phyloP scores from a whole-genome alignment of 345 rosid genomes.

The Viola odorata region DNA sequence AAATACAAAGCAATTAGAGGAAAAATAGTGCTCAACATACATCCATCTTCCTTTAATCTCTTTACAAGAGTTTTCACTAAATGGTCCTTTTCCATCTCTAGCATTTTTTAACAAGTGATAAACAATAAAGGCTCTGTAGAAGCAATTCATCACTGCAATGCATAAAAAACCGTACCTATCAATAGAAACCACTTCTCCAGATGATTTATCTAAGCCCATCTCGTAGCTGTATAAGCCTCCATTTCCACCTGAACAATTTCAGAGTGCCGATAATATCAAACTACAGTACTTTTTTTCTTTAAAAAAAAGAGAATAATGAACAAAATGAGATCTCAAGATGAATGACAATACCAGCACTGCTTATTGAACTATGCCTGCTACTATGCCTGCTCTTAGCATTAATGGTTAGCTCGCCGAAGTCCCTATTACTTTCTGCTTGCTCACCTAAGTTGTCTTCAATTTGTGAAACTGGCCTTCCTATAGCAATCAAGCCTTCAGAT shows the following conservation, averaged over 20 bases:
- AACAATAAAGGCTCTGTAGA: no score
- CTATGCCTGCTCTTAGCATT: conserved; percentile 25
- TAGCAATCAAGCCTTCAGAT: conserved; percentile 16
- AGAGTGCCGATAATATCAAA: not conserved
- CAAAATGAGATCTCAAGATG: no score
- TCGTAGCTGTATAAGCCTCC: conserved; percentile 33
- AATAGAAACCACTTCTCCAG: conserved; percentile 35
- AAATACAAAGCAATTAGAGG: no score
- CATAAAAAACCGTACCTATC: conserved; percentile 34
- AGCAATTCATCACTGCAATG: no score
- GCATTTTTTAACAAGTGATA: no score
- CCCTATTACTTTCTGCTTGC: conserved; percentile 31
- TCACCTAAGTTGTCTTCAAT: conserved; percentile 32
- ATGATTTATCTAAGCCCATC: conserved; percentile 28
- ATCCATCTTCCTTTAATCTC: no score
- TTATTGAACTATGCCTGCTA: conserved; percentile 30
- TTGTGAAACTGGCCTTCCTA: conserved; percentile 10
- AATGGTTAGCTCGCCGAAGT: conserved; percentile 6
- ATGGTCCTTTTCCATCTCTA: no score
- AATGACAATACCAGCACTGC: conserved; percentile 31
- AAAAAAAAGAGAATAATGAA: no score
- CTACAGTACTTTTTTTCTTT: no score
- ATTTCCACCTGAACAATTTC: conserved; percentile 30
- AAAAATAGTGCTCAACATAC: no score
- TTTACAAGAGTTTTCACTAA: no score